Conservation (phyloP, 306 rosid species). For the Rosa multiflora region DNA sequence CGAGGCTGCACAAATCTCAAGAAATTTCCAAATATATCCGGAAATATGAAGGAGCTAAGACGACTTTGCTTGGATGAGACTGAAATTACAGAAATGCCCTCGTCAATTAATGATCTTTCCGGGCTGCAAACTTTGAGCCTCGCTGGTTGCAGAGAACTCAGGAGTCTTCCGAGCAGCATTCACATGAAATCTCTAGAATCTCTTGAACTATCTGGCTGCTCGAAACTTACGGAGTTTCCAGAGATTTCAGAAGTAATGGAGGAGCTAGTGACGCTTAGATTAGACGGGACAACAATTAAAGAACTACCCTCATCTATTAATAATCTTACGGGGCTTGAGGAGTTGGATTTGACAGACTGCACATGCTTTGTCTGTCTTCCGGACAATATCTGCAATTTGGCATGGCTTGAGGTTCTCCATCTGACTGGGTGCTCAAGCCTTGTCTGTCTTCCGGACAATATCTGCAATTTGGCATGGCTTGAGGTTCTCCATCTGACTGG, state of each 20-base stretch:
- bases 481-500: no score
- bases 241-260: neutral
- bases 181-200: neutral
- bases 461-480: no score
- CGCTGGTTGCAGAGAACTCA: neutral
- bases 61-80: neutral
- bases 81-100: conserved; percentile 8
- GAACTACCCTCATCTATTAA: neutral
- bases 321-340: neutral
- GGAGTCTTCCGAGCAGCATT: conserved; percentile 2
- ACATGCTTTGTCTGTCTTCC: no score
- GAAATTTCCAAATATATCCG: neutral
- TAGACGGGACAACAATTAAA: neutral
- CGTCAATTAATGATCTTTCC: neutral
- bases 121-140: neutral
- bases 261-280: accelerated
- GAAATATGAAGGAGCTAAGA: neutral
- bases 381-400: no score
- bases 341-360: no score
- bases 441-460: no score
- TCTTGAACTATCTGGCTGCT: neutral
- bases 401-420: no score
- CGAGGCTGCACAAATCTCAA: neutral
- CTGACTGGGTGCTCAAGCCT: no score
- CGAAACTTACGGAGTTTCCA: neutral